Percentiles rank a stretch among this genome's conserved stretches.
phyloP scores from a whole-genome alignment of 257 asterid species.

The Salvia miltiorrhiza region DNA sequence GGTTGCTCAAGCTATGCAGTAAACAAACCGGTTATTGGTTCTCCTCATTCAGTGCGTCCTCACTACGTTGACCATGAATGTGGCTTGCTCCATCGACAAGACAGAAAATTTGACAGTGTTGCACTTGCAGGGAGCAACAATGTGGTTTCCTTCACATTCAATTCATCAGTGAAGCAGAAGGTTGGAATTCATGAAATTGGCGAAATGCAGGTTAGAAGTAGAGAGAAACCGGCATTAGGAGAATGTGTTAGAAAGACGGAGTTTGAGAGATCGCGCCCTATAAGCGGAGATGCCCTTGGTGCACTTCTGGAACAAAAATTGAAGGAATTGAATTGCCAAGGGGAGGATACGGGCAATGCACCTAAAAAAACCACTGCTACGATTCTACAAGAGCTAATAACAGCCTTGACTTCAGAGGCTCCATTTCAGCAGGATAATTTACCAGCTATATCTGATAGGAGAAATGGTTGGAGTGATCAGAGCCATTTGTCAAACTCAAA shows the following conservation, averaged over 20 bases:
- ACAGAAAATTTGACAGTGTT: slow-evolving; percentile 22
- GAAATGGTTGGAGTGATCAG: slow-evolving; percentile 12
- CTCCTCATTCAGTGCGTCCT: slow-evolving; percentile 18
- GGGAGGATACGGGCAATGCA: slow-evolving; percentile 44
- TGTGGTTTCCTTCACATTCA: slow-evolving; percentile 41
- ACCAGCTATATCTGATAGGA: slow-evolving; percentile 21
- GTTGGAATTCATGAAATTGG: slow-evolving; percentile 22
- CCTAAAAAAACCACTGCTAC: slow-evolving; percentile 67
- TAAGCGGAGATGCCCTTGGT: slow-evolving; percentile 71
- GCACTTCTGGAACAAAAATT: slow-evolving; percentile 70
- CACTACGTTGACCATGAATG: slow-evolving; percentile 19
- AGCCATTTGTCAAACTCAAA: slow-evolving; percentile 23
- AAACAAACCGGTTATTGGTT: slow-evolving; percentile 17
- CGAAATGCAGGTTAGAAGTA: slow-evolving; percentile 26
- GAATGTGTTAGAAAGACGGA: slow-evolving; percentile 27
- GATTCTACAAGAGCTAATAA: slow-evolving; percentile 86
- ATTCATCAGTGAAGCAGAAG: slow-evolving; percentile 47
- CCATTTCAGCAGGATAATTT: slow-evolving; percentile 37
- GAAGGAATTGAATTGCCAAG: slow-evolving; percentile 72
- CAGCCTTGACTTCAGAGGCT: slow-evolving; percentile 69
- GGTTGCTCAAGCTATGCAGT: slow-evolving; percentile 23
- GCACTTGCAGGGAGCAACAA: slow-evolving; percentile 21
- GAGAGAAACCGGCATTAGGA: slow-evolving; percentile 22
- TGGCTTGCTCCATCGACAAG: slow-evolving; percentile 26
- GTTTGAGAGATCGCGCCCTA: slow-evolving; percentile 33